Evolutionary conservation across 129 eudicot species (phyloP), one percentile per base, ranked within the genome.

Genomic region (Lonicera japonica): DNA sequence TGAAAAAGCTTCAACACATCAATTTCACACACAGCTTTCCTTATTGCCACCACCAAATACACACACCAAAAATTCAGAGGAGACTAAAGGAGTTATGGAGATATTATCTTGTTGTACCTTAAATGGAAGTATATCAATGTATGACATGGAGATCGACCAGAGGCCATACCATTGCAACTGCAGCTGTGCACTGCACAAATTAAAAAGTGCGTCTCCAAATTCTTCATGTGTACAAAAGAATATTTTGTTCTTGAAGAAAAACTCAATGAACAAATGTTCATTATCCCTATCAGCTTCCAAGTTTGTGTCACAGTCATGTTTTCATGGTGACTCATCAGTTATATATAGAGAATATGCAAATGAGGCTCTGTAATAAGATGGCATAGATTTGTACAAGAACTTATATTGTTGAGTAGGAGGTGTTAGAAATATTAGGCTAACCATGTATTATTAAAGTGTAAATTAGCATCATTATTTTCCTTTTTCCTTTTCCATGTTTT

Each of bases 131-230:
- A 20, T 58, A 22, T 58, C 65, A 11, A 46, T 60, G 65, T 16
- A 18, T 22, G 45, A 56, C 57, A 20, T 23, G 40, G 71, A 56
- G 47, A 54, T 65, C 2, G 48, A 51, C 6, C 69, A 59, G 25
- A 25, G 69, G 36, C 69, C 69, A 18, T 65, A 65, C 60, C 69
- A 65, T 36, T 29, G 53, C 23, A 65, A 65, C 47, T 65, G 69
- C 54, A 67, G 21, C 14, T 67, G 71, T 50, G 63, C 54, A 16
- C 60, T 25, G 23, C 70, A 51, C 70, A 52, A 45, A 38, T 15
- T 13, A 11, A 48, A 50, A 24, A n/a, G 21, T 64, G 68, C 58
- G 2, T 24, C 0, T 14, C 60, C 39, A 13, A 24, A 23, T 23
- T 14, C 60, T 13, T 56, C 16, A 12, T 2, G 15, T 24, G 38